Evolutionary conservation across 768 basidiomycete genomes (phyloP), one percentile per base, ranked within the genome.

Genomic region (Saitozyma sp.): DNA sequence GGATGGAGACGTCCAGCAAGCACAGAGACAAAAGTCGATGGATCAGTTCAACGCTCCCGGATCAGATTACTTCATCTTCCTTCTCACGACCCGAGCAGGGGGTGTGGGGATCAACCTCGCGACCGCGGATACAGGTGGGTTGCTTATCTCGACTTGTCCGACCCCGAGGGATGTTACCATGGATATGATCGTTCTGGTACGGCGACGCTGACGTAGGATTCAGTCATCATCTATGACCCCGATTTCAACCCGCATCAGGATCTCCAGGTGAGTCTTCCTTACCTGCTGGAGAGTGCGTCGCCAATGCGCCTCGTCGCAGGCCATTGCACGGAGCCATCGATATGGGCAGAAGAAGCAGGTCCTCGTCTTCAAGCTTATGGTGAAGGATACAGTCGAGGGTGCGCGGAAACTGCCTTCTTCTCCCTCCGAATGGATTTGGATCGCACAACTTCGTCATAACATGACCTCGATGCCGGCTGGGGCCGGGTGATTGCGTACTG

Each of bases 211-310:
- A 61, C 52, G 54, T 54, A 51, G 29, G 38, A 50, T 46, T 10
- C 62, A 72, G 79, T 80, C 38, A 76, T 80, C 58, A 62, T 80
- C 58, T 91, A 88, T 69, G 95, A 99, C 75, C 92, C 93, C 0
- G 96, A 99, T 81, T 99, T 93, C 79, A 99, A 99, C 73, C 95
- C 95, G n/a, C 92, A 96, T 80, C 45, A 65, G 67, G 92, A 94
- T 80, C 82, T 94, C 54, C 92, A 95, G 85, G 91, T 91, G 78
- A 63, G 86, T 73, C n/a, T 39, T 5, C 29, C 29, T 11, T 29
- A 29, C 5, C 5, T 5, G 29, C 29, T 5, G 29, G 29, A 29
- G 29, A 5, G 29, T 29, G 29, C 5, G 5, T 29, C 29, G 29
- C 29, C 57, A 64, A 29, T 29, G 29, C 29, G 5, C 29, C 29